Evolutionary conservation across 441 rosid species (phyloP).

Genomic region (Capsella rubella): DNA sequence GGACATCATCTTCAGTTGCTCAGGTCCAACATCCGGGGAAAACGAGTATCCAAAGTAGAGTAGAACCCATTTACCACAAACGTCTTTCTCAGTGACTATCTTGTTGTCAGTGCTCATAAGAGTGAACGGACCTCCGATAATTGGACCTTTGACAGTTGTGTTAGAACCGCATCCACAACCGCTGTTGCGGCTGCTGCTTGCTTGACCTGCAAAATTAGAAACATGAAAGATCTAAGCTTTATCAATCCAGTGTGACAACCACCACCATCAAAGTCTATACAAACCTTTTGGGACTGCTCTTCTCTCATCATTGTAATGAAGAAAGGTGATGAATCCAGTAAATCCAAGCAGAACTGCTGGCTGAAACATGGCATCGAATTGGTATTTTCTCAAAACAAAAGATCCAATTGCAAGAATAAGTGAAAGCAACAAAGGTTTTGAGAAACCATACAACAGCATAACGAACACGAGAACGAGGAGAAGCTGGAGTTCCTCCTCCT

Average conservation of each 20-base stretch:
- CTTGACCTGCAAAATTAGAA: constrained; percentile 17
- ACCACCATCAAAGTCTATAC: constrained; percentile 10
- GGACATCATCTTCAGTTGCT: constrained; percentile 63
- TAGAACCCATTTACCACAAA: constrained; percentile 78
- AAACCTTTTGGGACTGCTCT: constrained; percentile 71
- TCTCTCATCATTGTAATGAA: constrained; percentile 82
- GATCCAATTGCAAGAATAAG: constrained; percentile 14
- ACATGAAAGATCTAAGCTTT: background rate
- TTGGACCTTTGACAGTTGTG: constrained; percentile 57
- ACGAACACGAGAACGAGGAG: constrained; percentile 47
- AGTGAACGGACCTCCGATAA: constrained; percentile 78
- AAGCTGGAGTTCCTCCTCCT: constrained; percentile 43
- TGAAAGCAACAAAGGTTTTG: constrained; percentile 8
- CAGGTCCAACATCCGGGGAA: constrained; percentile 92
- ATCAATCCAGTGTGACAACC: background rate
- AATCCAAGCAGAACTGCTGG: constrained; percentile 66
- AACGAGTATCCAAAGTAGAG: constrained; percentile 87
- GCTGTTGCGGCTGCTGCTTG: constrained; percentile 29
- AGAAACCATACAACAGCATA: constrained; percentile 55
- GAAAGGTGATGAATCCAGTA: constrained; percentile 54
- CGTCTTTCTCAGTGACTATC: constrained; percentile 57
- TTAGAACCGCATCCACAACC: constrained; percentile 31
- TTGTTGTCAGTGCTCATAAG: constrained; percentile 61
- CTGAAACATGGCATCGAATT: constrained; percentile 48
- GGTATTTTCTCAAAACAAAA: background rate